Conservation (phyloP, 148 eudicot genomes). For the Persicaria tinctoria region DNA sequence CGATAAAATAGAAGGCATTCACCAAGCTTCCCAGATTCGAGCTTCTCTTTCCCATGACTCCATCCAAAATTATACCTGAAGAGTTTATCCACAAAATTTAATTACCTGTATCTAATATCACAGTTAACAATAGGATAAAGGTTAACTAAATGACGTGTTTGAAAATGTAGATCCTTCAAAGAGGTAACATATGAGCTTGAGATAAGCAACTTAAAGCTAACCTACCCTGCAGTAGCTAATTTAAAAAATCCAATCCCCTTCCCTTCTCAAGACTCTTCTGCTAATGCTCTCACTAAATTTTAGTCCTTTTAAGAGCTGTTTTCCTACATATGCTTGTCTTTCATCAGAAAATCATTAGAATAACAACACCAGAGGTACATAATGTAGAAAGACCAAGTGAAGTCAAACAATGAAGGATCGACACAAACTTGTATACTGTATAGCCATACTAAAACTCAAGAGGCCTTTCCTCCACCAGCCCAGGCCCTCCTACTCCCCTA, state of each 20-base stretch:
- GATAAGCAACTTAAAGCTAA: constrained; percentile 5
- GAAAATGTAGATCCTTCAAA: background rate
- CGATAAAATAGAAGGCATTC: constrained; percentile 10
- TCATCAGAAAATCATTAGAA: background rate
- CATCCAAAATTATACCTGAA: constrained; percentile 95
- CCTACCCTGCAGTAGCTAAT: background rate
- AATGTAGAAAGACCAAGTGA: background rate
- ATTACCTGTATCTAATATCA: background rate
- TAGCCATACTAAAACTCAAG: background rate
- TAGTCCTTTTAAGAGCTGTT: background rate
- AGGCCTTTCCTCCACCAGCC: background rate
- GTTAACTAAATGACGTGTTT: constrained; percentile 1
- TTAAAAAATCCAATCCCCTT: background rate
- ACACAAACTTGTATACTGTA: too few species aligned
- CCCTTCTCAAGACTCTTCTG: background rate
- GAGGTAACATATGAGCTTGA: background rate
- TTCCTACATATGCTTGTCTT: background rate
- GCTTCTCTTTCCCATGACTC: constrained; percentile 99
- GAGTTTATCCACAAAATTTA: background rate
- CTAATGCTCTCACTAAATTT: background rate
- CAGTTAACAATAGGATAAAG: background rate
- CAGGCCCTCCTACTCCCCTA: background rate
- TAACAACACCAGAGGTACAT: background rate
- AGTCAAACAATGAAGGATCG: background rate
- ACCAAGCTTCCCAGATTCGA: constrained; percentile 95